A percentile compares a stretch with the other conserved stretches of the same genome.
Evolutionary conservation across 768 basidiomycete species (phyloP).

Genomic region (Russula foetens): DNA sequence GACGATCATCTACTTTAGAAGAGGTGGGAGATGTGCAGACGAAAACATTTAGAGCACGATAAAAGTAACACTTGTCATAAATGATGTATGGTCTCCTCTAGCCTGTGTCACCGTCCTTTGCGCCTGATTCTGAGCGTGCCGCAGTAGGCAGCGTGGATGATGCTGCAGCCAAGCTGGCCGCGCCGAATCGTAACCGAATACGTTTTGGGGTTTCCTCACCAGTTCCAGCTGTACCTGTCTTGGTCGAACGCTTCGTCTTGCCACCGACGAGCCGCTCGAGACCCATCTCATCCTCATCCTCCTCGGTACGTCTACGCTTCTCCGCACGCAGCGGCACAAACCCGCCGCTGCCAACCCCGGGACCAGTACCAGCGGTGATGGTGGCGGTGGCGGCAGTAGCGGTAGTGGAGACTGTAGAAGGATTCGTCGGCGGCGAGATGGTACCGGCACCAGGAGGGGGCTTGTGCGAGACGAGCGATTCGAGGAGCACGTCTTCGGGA

Average conservation of each 20-base stretch:
- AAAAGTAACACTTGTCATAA: not conserved
- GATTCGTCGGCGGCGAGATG: not conserved
- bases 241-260: slow-evolving; percentile 31
- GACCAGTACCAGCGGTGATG: not conserved
- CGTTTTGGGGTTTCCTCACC: slow-evolving; percentile 40
- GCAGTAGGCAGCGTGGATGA: slow-evolving; percentile 28
- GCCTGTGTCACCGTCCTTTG: slow-evolving; percentile 71
- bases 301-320: slow-evolving; percentile 30
- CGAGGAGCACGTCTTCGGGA: slow-evolving; percentile 43
- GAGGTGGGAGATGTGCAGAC: slow-evolving; percentile 4
- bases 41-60: slow-evolving; percentile 8
- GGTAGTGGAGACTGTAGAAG: not conserved
- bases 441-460: slow-evolving; percentile 10
- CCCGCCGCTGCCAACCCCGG: slow-evolving; percentile 16
- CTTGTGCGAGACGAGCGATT: slow-evolving; percentile 39
- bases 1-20: slow-evolving; percentile 3
- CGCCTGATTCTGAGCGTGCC: slow-evolving; percentile 51
- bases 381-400: not conserved
- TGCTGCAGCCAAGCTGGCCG: slow-evolving; percentile 32
- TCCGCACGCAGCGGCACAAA: slow-evolving; percentile 46
- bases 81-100: slow-evolving; percentile 25
- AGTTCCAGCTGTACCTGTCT: not conserved
- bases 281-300: slow-evolving; percentile 63
- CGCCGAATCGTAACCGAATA: slow-evolving; percentile 65
- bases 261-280: slow-evolving; percentile 46